phyloP scores from a whole-genome alignment of 306 rosid species.

The Gynostemma pentaphyllum region DNA sequence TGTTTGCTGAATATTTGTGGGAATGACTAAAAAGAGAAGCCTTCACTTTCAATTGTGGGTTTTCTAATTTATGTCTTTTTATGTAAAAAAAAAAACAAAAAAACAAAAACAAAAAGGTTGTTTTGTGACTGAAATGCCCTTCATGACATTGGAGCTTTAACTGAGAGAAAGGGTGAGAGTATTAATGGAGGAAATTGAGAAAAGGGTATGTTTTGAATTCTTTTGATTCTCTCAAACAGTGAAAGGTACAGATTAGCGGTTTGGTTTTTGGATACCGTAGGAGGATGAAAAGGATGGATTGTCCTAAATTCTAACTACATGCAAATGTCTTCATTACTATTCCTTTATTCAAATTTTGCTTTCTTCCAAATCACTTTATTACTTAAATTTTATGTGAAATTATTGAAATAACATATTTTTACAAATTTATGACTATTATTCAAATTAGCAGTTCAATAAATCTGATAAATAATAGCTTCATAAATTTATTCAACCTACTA shows the following conservation, averaged over 20 bases:
- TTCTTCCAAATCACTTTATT: too few species aligned
- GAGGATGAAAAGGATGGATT: not conserved
- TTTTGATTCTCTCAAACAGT: not conserved
- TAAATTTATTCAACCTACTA: too few species aligned
- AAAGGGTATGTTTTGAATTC: slow-evolving; percentile 1
- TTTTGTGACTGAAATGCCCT: slow-evolving; percentile 8
- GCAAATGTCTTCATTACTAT: slow-evolving; percentile 5
- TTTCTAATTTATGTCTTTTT: too few species aligned
- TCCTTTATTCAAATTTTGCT: too few species aligned
- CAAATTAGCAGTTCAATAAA: too few species aligned
- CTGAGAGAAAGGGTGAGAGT: not conserved
- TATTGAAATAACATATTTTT: too few species aligned
- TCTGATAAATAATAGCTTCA: too few species aligned
- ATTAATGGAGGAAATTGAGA: slow-evolving; percentile 1
- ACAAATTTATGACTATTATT: too few species aligned
- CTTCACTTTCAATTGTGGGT: not conserved
- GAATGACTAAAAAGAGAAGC: slow-evolving; percentile 2
- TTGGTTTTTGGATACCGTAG: not conserved
- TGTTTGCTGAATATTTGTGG: slow-evolving; percentile 16
- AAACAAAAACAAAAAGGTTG: too few species aligned
- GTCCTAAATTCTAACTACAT: slow-evolving; percentile 1
- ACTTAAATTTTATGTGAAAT: too few species aligned
- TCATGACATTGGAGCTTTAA: not conserved
- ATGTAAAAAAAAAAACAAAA: too few species aligned
- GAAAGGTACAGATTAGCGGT: not conserved